Evolutionary conservation across 495 filamentous ascomycete genomes (phyloP), one percentile per base, ranked within the genome.

Genomic region (Tuber umbilicatum): DNA sequence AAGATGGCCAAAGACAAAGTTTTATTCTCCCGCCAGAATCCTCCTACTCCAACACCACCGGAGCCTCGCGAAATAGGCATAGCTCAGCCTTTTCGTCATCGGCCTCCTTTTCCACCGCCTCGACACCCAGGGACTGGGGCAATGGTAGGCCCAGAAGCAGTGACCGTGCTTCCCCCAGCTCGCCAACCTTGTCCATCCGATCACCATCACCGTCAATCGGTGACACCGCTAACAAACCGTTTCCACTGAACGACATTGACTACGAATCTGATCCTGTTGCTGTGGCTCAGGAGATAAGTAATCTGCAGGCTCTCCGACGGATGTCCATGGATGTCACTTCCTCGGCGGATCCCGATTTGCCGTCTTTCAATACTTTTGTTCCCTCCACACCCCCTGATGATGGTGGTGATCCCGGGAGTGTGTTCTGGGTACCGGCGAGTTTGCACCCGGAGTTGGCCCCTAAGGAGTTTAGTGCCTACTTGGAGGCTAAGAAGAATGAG

Each of bases 261-360:
- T 94, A 94, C 82, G 91, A 93, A 83, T 93, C 92, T 21, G 90
- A 94, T 79, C 91, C 96, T 19, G 93, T 91, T 70, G 94, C 94
- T 74, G 93, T 99, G 27, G 93, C 93, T 42, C 93, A 98, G 82
- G 95, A 99, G 85, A 85, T 98, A 68, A 97, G 91, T 84, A 99
- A 98, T 82, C 84, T 99, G 71, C 94, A 97, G 80, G 95, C 96
- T 19, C 89, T 99, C 74, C 90, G 95, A 76, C 91, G 95, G 73
- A 94, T 99, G 92, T 98, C 95, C 23, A 98, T 99, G 96, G 94
- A 97, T 84, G 95, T 97, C 21, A 91, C 92, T 72, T 92, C 91
- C 60, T 89, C 91, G n/a, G 90, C 89, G 73, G 95, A 99, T 83
- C 95, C 95, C 6, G 95, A 99, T 83, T 86, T 99, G 72, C 93